Percentiles rank a stretch among this genome's conserved stretches.
phyloP scores from a whole-genome alignment of 2,329 filamentous ascomycete genomes.

The Paecilomyces sp. region DNA sequence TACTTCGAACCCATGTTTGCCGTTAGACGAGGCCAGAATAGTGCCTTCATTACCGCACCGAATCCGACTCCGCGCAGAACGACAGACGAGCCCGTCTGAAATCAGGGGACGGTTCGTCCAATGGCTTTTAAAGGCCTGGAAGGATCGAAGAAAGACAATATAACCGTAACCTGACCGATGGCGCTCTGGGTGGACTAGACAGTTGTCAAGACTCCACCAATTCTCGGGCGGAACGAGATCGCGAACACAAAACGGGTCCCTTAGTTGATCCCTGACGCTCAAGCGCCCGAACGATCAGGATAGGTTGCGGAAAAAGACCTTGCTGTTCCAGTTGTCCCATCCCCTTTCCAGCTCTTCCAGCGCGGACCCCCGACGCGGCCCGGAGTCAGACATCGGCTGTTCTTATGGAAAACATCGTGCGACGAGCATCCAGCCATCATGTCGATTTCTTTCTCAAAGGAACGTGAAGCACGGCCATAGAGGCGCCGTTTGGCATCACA shows the following conservation, averaged over 20 bases:
- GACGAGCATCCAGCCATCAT: not conserved
- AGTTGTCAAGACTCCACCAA: conserved; percentile 19
- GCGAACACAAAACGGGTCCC: conserved; percentile 1
- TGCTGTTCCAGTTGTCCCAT: not conserved
- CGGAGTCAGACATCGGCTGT: not conserved
- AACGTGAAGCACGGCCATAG: not conserved
- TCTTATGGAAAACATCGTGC: not conserved
- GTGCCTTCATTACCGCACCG: not conserved
- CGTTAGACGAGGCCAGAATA: not conserved
- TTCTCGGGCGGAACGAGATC: conserved; percentile 7
- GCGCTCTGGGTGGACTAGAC: conserved; percentile 12
- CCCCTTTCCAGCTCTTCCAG: not conserved
- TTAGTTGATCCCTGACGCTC: conserved; percentile 1
- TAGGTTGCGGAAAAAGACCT: not conserved
- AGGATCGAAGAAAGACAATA: conserved; percentile 3
- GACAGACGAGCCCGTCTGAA: not conserved
- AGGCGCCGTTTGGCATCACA: not conserved
- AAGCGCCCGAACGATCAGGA: not conserved
- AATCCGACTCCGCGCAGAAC: not conserved
- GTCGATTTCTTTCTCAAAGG: not conserved
- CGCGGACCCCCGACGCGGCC: not conserved
- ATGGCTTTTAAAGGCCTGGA: not conserved
- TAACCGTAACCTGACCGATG: not conserved
- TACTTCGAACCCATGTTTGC: not conserved
- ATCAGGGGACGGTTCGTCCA: not conserved